A percentile compares a stretch with the other conserved stretches of the same genome.
These are phyloP conservation scores for Lithospermum erythrorhizon DNA, from an alignment of 257 asterid genomes.

Conservation along the genomic window DNA sequence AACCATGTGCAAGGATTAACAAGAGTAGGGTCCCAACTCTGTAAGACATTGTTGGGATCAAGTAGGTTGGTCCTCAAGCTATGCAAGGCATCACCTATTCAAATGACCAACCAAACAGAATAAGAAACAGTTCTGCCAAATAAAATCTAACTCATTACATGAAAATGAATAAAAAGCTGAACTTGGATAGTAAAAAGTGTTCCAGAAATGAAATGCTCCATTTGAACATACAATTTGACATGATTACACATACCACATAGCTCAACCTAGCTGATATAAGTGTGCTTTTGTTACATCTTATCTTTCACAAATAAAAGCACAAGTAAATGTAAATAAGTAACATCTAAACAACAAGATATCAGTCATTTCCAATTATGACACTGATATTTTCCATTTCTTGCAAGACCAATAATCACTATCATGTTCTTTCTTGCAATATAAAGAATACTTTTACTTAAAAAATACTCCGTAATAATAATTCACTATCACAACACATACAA, in stretches of 20 bases:
- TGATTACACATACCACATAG: neutral
- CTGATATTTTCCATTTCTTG: too few species aligned
- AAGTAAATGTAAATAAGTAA: too few species aligned
- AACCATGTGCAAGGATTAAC: conserved; percentile 99
- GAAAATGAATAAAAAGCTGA: neutral
- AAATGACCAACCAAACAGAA: conserved; percentile 7
- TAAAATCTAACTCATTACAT: neutral
- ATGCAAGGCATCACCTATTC: conserved; percentile 89
- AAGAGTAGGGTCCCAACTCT: conserved; percentile 99
- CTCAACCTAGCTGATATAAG: neutral
- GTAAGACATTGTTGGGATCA: conserved; percentile 91
- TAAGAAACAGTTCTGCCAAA: conserved; percentile 7
- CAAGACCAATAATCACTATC: neutral
- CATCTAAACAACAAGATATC: too few species aligned
- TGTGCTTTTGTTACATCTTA: neutral
- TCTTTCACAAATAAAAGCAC: neutral
- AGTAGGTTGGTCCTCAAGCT: conserved; percentile 60
- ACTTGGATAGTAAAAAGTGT: neutral
- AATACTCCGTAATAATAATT: too few species aligned
- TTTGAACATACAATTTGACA: neutral
- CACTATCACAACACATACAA: neutral
- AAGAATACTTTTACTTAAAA: too few species aligned
- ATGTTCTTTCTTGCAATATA: too few species aligned
- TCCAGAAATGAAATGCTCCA: neutral
- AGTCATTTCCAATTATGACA: too few species aligned